These are phyloP conservation scores for Metschnikowia dekortorum DNA, from an alignment of 805 yeast genomes.

Conservation along the genomic window DNA sequence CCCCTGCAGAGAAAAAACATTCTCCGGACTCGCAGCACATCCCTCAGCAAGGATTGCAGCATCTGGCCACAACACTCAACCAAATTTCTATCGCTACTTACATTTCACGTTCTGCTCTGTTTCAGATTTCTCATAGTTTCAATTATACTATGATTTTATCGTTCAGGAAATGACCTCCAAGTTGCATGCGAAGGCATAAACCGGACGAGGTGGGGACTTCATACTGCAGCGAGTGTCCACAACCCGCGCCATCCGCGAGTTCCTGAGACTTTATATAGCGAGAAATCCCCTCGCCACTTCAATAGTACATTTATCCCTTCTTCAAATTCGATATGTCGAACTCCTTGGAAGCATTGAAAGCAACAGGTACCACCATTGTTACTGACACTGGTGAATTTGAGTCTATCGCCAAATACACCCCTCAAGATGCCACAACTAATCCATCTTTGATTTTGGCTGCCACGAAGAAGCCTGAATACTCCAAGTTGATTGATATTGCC, in stretches of 20 bases:
- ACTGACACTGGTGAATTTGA: constrained; percentile 99
- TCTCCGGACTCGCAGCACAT: constrained; percentile 8
- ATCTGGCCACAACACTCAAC: too few relatives aligned
- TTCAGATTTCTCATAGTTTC: too few relatives aligned
- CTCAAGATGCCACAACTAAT: constrained; percentile 99
- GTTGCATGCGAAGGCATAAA: not conserved
- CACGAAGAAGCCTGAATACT: constrained; percentile 82
- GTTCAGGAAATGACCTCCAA: not conserved
- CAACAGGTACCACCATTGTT: constrained; percentile 93
- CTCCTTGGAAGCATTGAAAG: constrained; percentile 89
- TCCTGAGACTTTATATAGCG: not conserved
- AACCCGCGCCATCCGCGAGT: constrained; percentile 8
- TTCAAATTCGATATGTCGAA: constrained; percentile 31
- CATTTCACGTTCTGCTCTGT: too few relatives aligned
- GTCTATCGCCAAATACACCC: constrained; percentile 94
- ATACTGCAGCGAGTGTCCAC: constrained; percentile 13
- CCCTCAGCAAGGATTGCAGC: not conserved
- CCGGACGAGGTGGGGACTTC: not conserved
- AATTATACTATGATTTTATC: too few relatives aligned
- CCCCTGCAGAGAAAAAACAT: not conserved
- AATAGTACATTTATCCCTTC: not conserved
- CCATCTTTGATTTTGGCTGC: constrained; percentile 98
- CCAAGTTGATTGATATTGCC: constrained; percentile 85
- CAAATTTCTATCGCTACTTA: too few relatives aligned
- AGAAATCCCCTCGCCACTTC: constrained; percentile 3